These are phyloP conservation scores for Ogataea ramenticola DNA, from an alignment of 805 yeast species.

Conservation along the genomic window DNA sequence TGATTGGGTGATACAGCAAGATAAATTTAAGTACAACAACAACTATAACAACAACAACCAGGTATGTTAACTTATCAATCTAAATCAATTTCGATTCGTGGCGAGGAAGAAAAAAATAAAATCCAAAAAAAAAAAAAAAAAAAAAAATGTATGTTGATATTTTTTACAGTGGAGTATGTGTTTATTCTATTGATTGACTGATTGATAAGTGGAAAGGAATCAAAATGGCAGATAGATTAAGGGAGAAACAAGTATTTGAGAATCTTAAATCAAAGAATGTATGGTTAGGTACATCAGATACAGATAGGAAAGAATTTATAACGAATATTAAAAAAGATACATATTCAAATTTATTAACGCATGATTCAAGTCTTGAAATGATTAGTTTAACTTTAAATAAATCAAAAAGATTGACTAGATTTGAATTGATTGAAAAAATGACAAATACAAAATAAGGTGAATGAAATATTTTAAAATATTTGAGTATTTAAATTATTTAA, in stretches of 20 bases:
- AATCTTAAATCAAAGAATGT: conserved; percentile 53
- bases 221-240: conserved; percentile 53
- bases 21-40: too few relatives aligned
- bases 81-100: too few relatives aligned
- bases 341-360: conserved; percentile 53
- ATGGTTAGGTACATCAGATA: conserved; percentile 73
- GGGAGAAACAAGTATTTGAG: conserved; percentile 52
- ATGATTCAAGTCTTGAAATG: conserved; percentile 46
- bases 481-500: background rate
- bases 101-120: too few relatives aligned
- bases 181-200: too few relatives aligned
- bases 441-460: conserved; percentile 7
- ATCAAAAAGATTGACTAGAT: conserved; percentile 27
- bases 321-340: conserved; percentile 62
- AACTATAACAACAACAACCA: too few relatives aligned
- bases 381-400: conserved; percentile 45
- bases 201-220: background rate
- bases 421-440: conserved; percentile 33
- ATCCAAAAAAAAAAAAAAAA: too few relatives aligned
- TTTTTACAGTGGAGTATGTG: too few relatives aligned
- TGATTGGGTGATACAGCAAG: background rate
- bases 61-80: too few relatives aligned
- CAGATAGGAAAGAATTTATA: conserved; percentile 63
- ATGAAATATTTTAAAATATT: too few relatives aligned
- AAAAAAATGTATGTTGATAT: too few relatives aligned